Evolutionary conservation across 176 grass and related monocot species (phyloP).

Genomic region (Olyra latifolia): DNA sequence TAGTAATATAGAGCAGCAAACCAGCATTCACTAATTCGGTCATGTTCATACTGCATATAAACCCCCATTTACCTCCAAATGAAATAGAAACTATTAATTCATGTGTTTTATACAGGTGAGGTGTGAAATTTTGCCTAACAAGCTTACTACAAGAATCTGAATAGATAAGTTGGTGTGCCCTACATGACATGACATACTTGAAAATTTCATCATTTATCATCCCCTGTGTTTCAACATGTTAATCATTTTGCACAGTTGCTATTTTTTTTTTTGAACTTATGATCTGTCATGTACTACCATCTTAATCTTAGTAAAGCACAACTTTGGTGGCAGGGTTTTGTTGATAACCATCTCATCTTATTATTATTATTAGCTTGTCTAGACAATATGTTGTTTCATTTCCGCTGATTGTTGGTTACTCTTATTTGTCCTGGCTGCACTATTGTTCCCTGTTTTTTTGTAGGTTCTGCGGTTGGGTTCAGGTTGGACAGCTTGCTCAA

Average conservation of each 20-base stretch:
- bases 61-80: constrained; percentile 8
- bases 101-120: constrained; percentile 6
- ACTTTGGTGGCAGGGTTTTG: background rate
- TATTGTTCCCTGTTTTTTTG: constrained; percentile 27
- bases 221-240: background rate
- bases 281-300: background rate
- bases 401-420: constrained; percentile 4
- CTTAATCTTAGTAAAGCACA: background rate
- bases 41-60: background rate
- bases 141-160: background rate
- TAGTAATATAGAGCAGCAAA: background rate
- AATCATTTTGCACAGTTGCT: background rate
- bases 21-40: background rate
- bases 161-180: background rate
- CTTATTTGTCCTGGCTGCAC: background rate
- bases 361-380: constrained; percentile 19
- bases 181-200: background rate
- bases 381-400: background rate
- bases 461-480: constrained; percentile 98
- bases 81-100: background rate
- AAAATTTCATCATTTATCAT: background rate
- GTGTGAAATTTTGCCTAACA: background rate
- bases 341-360: background rate
- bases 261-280: background rate
- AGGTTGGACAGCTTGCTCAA: constrained; percentile 99